These are phyloP conservation scores for Aspergillus aculeatus DNA, from an alignment of 2,329 filamentous ascomycete genomes.

Conservation along the genomic window DNA sequence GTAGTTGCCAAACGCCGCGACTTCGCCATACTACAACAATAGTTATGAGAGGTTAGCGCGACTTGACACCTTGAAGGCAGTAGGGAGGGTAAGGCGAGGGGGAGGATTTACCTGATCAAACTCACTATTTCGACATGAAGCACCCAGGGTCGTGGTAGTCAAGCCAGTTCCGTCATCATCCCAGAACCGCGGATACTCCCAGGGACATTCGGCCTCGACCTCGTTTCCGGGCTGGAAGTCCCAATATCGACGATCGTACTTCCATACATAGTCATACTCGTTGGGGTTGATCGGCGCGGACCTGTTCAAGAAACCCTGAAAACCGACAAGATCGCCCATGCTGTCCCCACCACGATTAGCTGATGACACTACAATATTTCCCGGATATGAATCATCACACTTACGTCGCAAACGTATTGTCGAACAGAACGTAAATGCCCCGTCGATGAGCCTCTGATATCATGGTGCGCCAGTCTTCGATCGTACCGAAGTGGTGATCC, in stretches of 20 bases:
- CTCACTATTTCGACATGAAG: slow-evolving; percentile 47
- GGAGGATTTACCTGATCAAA: slow-evolving; percentile 51
- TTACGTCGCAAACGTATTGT: slow-evolving; percentile 63
- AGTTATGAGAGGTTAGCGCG: neutral
- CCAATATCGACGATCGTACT: slow-evolving; percentile 52
- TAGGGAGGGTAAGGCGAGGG: neutral
- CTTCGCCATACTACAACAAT: slow-evolving; percentile 52
- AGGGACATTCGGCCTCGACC: slow-evolving; percentile 42
- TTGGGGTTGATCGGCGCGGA: slow-evolving; percentile 54
- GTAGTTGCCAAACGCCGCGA: slow-evolving; percentile 61
- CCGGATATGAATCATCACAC: slow-evolving; percentile 16
- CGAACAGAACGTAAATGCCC: slow-evolving; percentile 64
- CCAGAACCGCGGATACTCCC: slow-evolving; percentile 62
- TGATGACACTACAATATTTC: neutral
- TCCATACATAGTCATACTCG: slow-evolving; percentile 60
- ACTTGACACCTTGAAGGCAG: too few relatives aligned
- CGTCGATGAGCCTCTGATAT: slow-evolving; percentile 59
- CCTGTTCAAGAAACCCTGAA: slow-evolving; percentile 31
- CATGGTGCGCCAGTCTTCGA: slow-evolving; percentile 56
- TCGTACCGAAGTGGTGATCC: slow-evolving; percentile 60
- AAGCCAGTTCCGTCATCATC: slow-evolving; percentile 38
- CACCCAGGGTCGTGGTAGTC: slow-evolving; percentile 1
- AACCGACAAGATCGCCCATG: slow-evolving; percentile 61
- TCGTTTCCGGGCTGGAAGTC: slow-evolving; percentile 58
- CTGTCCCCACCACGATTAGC: neutral